Conservation (phyloP, 352 stramenopile genomes). For the Globisporangium canariense region DNA sequence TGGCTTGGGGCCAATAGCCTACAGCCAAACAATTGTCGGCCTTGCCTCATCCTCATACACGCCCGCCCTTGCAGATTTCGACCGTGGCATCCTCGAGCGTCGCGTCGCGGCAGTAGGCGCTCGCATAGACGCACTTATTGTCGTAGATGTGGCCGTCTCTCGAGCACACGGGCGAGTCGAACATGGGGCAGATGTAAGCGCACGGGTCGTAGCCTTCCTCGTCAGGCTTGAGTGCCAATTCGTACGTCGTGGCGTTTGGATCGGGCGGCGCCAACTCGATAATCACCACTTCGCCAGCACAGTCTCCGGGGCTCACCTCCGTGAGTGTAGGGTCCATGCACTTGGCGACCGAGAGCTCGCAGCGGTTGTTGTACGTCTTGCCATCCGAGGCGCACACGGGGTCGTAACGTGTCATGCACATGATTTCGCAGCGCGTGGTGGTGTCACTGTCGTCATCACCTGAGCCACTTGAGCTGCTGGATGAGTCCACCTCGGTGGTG, state of each 20-base stretch:
- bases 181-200: conserved; percentile 16
- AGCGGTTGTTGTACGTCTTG: conserved; percentile 18
- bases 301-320: neutral
- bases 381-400: conserved; percentile 23
- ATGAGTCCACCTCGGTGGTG: neutral
- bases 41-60: neutral
- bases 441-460: neutral
- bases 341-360: conserved; percentile 13
- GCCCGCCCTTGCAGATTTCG: conserved; percentile 6
- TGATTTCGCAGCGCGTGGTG: neutral
- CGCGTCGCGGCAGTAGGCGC: conserved; percentile 14
- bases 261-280: neutral
- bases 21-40: neutral
- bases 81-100: conserved; percentile 1
- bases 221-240: neutral
- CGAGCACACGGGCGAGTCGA: conserved; percentile 22
- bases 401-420: conserved; percentile 11
- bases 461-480: neutral
- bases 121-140: conserved; percentile 18
- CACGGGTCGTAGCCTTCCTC: conserved; percentile 11
- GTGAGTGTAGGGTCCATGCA: conserved; percentile 7
- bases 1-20: too few species aligned
- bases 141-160: conserved; percentile 22
- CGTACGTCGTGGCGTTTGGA: neutral
- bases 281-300: neutral